A percentile compares a stretch with the other conserved stretches of the same genome.
Conservation (phyloP, 306 rosid species). For the Pterocarpus macrocarpus region DNA sequence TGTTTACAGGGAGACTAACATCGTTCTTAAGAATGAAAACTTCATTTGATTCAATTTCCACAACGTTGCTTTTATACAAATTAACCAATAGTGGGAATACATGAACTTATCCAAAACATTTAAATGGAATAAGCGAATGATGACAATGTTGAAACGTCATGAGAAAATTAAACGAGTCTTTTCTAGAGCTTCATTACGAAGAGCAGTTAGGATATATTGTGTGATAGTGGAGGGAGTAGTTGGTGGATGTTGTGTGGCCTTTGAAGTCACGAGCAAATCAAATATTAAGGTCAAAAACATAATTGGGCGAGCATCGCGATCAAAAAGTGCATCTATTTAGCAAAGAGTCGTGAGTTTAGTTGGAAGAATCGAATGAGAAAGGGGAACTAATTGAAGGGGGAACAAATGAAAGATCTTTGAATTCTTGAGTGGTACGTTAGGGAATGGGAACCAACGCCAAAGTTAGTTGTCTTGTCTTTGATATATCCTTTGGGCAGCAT, state of each 20-base stretch:
- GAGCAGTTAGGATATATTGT: neutral
- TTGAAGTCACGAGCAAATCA: neutral
- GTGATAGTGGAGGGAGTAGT: neutral
- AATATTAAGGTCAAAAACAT: neutral
- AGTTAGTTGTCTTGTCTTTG: neutral
- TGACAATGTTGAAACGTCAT: neutral
- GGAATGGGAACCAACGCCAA: conserved; percentile 2
- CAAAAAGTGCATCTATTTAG: neutral
- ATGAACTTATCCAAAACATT: neutral
- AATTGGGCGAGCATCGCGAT: neutral
- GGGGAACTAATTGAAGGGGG: neutral
- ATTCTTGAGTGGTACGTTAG: neutral
- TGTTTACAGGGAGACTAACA: too few species aligned
- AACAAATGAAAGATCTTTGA: neutral
- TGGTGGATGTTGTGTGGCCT: neutral
- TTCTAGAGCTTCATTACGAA: neutral
- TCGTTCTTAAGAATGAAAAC: neutral
- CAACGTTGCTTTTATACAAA: neutral
- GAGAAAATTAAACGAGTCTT: neutral
- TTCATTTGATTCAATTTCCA: neutral
- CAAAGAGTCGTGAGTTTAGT: neutral
- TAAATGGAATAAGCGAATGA: neutral
- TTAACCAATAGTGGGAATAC: neutral
- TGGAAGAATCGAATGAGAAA: neutral
- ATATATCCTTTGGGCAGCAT: neutral